Base-by-base conservation (phyloP, 441 rosid genomes). In the Arabidopsis hybrid region DNA sequence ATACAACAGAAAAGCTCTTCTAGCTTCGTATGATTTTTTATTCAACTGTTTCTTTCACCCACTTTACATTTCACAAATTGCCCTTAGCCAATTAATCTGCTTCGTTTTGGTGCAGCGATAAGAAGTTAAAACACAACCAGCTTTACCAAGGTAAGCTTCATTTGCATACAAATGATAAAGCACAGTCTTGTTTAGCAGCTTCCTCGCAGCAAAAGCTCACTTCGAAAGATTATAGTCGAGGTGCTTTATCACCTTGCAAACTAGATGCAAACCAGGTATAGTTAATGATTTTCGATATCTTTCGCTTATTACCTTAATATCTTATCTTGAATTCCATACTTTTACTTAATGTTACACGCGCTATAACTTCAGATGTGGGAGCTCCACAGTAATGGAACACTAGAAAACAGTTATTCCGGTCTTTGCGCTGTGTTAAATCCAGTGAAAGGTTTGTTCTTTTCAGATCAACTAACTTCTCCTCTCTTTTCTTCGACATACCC, bases 231-330 rank as follows among this genome's bases (percentile, higher is more conserved):
- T 55, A 75, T 43, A 83, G 77, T 40, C 83, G 84, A 63, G 83
- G 80, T 39, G 76, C 89, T 36, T 87, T 91, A 65, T 88, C 95
- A 32, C 84, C 84, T 73, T 92, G 97, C 87, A 85, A 71, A 77
- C 46, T 67, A 75, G 88, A 86, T 60, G 85, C 92, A 53, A 95
- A 87, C 80, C 97, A 92, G 96, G 97, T 95, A 79, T 29, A 32
- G 4, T 21, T 21, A 21, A 21, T 1, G 2, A 59, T 40, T 31
- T 39, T 26, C 4, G 1, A 26, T 61, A 39, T 45, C 52, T 66
- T 13, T 72, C 7, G 10, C 43, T 60, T 21, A 21, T 35, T 4
- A 12, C 38, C 11, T 36, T 31, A 36, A 0, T 1, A 29, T 40
- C 31, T 0, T 9, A 12, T 8, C 26, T 12, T 29, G 10, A 17